Base-by-base conservation (phyloP, 2,329 filamentous ascomycete genomes). In the Trichoderma endophyticum region DNA sequence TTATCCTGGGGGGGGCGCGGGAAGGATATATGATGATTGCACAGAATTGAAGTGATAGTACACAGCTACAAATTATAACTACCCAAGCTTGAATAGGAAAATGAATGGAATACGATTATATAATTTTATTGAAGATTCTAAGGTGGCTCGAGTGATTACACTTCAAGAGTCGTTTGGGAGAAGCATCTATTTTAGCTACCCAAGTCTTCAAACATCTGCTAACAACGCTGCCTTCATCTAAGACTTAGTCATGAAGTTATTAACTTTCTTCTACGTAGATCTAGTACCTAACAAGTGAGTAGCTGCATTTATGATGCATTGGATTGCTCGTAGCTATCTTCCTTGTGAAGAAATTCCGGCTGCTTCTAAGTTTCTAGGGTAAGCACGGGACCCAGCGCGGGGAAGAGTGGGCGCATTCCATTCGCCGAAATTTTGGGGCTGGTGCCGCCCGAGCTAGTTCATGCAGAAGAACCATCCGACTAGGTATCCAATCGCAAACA, bases 401-500 rank as follows among this genome's bases (percentile, higher is more conserved):
- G 66, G 67, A 59, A 54, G 57, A 54, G 39, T 26, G 39, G 57
- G 57, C 57, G 30, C 67, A 70, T 51, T 51, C 39, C 67, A 62
- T 61, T 70, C 39, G 56, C n/a, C 28, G 39, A 70, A 70, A 70
- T 24, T 36, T 28, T 70, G 39, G 67, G 39, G n/a, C 39, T 62
- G 32, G 57, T 28, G 67, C 57, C 67, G 30, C 57, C 39, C 26
- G 56, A 34, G 57, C 57, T 56, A 70, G 67, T 54, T 62, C 57
- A 62, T 71, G 48, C 24, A 64, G 60, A 64, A 57, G 43, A 30
- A 70, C 43, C 39, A 34, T 54, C 24, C 39, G 36, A 61, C 66
- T 54, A 34, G 57, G 28, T 54, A 39, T 11, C 18, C 60, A 61
- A 61, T 32, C 67, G 67, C 67, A 70, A 67, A 70, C 67, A 62